These are phyloP conservation scores for Hyphopichia khmerensis DNA, from an alignment of 1,139 yeast species.

Conservation along the genomic window DNA sequence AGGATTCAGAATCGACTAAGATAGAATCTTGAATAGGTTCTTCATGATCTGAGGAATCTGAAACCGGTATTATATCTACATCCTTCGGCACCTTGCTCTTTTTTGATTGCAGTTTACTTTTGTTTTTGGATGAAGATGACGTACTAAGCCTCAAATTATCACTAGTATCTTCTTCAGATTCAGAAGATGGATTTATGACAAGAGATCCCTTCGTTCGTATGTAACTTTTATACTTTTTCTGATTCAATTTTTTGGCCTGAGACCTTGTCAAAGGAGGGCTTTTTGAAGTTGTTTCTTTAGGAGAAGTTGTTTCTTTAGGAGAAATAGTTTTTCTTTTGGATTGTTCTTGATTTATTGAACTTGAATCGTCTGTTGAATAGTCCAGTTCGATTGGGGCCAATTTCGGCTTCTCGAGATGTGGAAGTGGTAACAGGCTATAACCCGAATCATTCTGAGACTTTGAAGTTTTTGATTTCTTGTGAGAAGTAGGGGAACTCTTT, in stretches of 20 bases:
- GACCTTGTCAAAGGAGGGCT: no score
- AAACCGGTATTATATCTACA: neutral
- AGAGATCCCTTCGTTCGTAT: neutral
- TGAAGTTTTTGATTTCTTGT: no score
- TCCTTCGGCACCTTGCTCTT: neutral
- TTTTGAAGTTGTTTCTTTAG: no score
- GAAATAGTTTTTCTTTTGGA: neutral
- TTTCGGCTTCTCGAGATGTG: neutral
- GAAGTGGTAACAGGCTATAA: neutral
- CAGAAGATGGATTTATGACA: neutral
- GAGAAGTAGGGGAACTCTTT: no score
- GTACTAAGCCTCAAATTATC: no score
- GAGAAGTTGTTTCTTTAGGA: no score
- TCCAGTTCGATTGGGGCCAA: neutral
- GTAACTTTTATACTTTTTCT: neutral
- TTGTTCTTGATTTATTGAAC: neutral
- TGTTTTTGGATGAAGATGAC: no score
- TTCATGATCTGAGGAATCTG: neutral
- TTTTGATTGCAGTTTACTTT: no score
- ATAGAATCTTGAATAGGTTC: neutral
- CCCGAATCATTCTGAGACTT: no score
- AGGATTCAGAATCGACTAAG: neutral
- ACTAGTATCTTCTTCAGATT: neutral
- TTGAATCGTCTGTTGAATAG: neutral
- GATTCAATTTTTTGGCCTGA: neutral